Evolutionary conservation across 1,139 yeast genomes (phyloP).

Genomic region (Pichia sp.): DNA sequence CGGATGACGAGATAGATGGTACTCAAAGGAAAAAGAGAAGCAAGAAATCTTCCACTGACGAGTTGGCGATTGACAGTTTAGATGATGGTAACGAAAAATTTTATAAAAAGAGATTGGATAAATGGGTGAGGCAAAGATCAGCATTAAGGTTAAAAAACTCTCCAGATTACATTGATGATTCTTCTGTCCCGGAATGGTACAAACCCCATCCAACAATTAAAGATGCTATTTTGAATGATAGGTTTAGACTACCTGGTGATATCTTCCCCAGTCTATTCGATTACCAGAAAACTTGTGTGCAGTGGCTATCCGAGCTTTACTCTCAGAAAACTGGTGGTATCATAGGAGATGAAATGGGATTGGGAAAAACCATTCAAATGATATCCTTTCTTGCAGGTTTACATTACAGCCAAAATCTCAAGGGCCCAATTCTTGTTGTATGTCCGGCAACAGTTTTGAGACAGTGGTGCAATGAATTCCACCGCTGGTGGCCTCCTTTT

Average conservation of each 20-base stretch:
- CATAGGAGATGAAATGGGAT: slow-evolving; percentile 96
- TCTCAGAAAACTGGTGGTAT: slow-evolving; percentile 90
- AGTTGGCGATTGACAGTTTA: slow-evolving; percentile 39
- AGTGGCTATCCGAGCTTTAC: slow-evolving; percentile 75
- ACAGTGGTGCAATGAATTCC: slow-evolving; percentile 96
- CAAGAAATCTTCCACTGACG: slow-evolving; percentile 2
- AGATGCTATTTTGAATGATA: slow-evolving; percentile 68
- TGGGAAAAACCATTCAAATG: slow-evolving; percentile 91
- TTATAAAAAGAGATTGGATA: slow-evolving; percentile 53
- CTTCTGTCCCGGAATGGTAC: slow-evolving; percentile 51
- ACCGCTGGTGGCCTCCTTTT: slow-evolving; percentile 97
- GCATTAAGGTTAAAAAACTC: slow-evolving; percentile 27
- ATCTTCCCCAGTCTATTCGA: slow-evolving; percentile 81
- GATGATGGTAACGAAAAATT: slow-evolving; percentile 78
- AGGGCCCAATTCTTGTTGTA: slow-evolving; percentile 77
- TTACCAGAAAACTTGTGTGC: slow-evolving; percentile 90
- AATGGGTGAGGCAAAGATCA: slow-evolving; percentile 55
- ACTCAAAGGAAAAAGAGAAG: slow-evolving; percentile 10
- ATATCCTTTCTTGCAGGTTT: slow-evolving; percentile 87
- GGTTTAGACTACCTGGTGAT: slow-evolving; percentile 82
- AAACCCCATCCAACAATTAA: slow-evolving; percentile 73
- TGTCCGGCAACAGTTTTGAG: slow-evolving; percentile 96
- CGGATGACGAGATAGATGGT: slow-evolving; percentile 10
- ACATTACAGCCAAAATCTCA: slow-evolving; percentile 71
- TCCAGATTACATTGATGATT: slow-evolving; percentile 30